Evolutionary conservation across 768 basidiomycete genomes (phyloP).

Genomic region (Paxillus rubicundulus): DNA sequence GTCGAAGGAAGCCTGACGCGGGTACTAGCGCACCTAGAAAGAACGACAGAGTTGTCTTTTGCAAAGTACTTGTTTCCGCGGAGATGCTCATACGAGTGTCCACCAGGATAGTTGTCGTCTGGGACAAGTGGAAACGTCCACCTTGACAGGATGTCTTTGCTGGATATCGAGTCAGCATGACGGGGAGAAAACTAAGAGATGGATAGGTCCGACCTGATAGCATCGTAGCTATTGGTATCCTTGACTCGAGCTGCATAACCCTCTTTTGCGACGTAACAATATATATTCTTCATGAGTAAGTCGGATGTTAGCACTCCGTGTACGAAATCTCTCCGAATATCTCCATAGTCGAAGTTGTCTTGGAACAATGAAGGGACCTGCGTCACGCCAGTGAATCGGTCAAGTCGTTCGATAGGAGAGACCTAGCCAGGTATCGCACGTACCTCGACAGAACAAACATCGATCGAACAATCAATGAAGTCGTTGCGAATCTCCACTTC

Average conservation of each 20-base stretch:
- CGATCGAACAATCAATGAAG: conserved; percentile 84
- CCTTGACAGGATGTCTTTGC: conserved; percentile 89
- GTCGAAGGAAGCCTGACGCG: not conserved
- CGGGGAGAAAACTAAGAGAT: not conserved
- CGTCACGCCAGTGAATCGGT: conserved; percentile 1
- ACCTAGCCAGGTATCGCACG: conserved; percentile 8
- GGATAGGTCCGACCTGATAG: conserved; percentile 62
- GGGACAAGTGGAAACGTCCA: conserved; percentile 97
- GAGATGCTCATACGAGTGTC: conserved; percentile 79
- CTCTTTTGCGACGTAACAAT: conserved; percentile 83
- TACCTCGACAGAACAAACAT: conserved; percentile 93
- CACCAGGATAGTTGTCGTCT: conserved; percentile 87
- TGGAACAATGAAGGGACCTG: conserved; percentile 95
- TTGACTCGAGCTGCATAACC: conserved; percentile 92
- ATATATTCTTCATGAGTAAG: conserved; percentile 89
- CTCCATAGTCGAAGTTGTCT: conserved; percentile 97
- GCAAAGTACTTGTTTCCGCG: conserved; percentile 89
- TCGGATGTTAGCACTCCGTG: conserved; percentile 94
- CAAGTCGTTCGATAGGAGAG: not conserved
- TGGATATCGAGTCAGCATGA: conserved; percentile 29
- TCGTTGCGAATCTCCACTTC: conserved; percentile 88
- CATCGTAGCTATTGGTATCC: conserved; percentile 90
- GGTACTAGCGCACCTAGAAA: conserved; percentile 65
- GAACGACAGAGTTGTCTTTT: conserved; percentile 67
- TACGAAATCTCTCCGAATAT: conserved; percentile 89